phyloP scores from a whole-genome alignment of 78 protist genomes.

The Protostelium mycophagum region DNA sequence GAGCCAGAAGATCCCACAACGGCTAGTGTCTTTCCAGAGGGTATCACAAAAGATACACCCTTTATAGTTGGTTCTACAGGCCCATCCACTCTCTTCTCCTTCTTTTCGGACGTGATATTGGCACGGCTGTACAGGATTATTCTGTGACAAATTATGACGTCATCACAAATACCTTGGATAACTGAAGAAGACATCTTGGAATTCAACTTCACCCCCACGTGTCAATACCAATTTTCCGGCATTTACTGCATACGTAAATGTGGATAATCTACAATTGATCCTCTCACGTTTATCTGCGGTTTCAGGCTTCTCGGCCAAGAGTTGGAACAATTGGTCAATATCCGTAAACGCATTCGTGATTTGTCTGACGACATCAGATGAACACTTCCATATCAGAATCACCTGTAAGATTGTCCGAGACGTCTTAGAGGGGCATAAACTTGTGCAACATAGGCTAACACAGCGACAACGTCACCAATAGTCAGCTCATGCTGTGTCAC shows the following conservation, averaged over 20 bases:
- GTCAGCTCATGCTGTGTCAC: not conserved
- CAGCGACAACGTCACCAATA: conserved; percentile 31
- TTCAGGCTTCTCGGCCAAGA: conserved; percentile 23
- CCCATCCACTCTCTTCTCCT: not conserved
- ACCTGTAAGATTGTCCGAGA: conserved; percentile 68
- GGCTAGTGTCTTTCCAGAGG: conserved; percentile 62
- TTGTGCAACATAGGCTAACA: conserved; percentile 31
- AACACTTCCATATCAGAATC: too few species aligned
- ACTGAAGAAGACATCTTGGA: conserved; percentile 11
- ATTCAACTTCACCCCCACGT: too few species aligned
- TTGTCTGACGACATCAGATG: too few species aligned
- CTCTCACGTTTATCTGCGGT: too few species aligned
- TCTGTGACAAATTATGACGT: not conserved
- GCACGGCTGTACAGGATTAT: not conserved
- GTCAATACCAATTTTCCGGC: not conserved
- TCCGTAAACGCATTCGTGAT: conserved; percentile 20
- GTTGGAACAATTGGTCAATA: conserved; percentile 47
- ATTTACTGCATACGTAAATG: not conserved
- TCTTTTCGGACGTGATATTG: not conserved
- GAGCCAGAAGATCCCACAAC: conserved; percentile 76
- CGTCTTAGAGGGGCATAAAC: conserved; percentile 65
- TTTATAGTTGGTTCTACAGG: not conserved
- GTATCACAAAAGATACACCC: conserved; percentile 11
- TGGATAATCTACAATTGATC: not conserved
- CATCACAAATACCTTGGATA: not conserved